Base-by-base conservation (phyloP, 768 basidiomycete genomes). In the Amanita exitialis region DNA sequence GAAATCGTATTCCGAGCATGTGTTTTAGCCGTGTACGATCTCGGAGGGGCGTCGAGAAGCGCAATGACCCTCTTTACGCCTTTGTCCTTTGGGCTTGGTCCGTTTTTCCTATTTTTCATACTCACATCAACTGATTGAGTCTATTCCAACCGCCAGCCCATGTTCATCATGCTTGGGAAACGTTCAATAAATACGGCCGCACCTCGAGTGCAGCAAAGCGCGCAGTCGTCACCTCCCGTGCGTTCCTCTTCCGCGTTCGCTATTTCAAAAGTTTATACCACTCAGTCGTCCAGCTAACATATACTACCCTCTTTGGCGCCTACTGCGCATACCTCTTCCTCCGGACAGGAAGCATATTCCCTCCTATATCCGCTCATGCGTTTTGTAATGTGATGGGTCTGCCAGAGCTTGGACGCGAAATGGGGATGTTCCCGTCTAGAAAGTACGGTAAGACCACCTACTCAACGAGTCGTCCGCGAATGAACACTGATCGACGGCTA, bases 301-400 rank as follows among this genome's bases (percentile, higher is more conserved):
- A 97, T 66, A 99, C 96, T 6, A 92, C 90, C 3, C 59, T 97
- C 12, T 98, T 98, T 58, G 96, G 96, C 3, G 88, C 84, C 64
- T 87, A 86, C 65, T 83, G 82, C 20, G 77, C 90, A 3, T 96
- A 80, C 66, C 75, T 96, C 38, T 91, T 93, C 67, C 72, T 95
- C 6, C 80, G 87, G 44, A 92, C 93, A 3, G 81, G 85, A 13
- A 93, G 91, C 4, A 67, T 97, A 53, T 64, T 85, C 27, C 85
- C 92, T 1, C 73, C 93, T 2, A 74, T 93, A 49, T 66, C 76
- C 7, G 81, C 91, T 0, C 96, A 99, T 61, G 68, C 86, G 1
- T 95, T 92, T 62, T 98, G 96, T 72, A 99, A 99, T 61, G 64
- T 87, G 45, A 94, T 97, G 90, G 94, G 94, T 1, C 59, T 97